phyloP scores from a whole-genome alignment of 2,329 filamentous ascomycete genomes.

The Arthrobotrys conoides region DNA sequence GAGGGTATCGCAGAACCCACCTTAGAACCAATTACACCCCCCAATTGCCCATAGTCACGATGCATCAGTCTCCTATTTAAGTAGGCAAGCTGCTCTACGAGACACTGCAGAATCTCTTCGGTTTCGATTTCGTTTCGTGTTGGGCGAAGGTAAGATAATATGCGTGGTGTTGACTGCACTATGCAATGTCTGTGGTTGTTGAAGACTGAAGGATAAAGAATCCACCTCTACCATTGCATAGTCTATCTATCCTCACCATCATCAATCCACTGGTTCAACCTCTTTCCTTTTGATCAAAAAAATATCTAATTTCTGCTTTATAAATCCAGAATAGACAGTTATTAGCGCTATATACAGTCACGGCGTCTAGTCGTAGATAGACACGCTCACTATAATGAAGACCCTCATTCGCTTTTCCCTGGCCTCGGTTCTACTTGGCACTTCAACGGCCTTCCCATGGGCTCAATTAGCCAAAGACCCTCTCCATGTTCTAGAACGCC shows the following conservation, averaged over 20 bases:
- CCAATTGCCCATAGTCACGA: background rate
- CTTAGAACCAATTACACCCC: conserved; percentile 3
- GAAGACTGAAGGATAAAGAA: background rate
- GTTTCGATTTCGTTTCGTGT: background rate
- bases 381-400: conserved; percentile 52
- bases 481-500: conserved; percentile 33
- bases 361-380: conserved; percentile 20
- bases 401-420: conserved; percentile 44
- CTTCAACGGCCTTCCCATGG: conserved; percentile 37
- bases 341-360: background rate
- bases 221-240: background rate
- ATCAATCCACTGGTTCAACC: background rate
- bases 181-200: background rate
- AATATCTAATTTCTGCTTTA: conserved; percentile 31
- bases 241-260: background rate
- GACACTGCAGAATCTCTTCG: background rate
- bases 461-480: conserved; percentile 49
- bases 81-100: background rate
- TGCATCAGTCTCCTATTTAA: background rate
- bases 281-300: background rate
- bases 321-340: background rate
- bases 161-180: background rate
- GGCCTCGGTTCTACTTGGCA: conserved; percentile 37
- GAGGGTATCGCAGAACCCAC: background rate
- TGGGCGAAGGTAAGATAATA: background rate